Base-by-base conservation (phyloP, 1,284 basidiomycete species). In the Puccinia brachypodii region DNA sequence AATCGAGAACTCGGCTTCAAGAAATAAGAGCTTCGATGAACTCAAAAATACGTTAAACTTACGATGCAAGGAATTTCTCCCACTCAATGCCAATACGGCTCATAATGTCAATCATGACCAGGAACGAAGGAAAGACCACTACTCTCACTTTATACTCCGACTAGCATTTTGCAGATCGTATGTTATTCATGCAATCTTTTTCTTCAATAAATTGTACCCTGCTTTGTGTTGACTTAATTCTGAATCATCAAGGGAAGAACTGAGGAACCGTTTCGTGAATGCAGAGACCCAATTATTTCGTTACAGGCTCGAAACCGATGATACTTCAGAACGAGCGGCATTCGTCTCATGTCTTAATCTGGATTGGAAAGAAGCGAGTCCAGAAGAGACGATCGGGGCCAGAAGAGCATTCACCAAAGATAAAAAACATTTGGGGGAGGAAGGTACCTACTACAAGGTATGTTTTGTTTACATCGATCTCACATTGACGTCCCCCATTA, bases 101-200 rank as follows among this genome's bases (percentile, higher is more conserved):
- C 74, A 75, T 19, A 87, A 84, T 11, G 86, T 87, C 38, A 88
- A 90, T 81, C 83, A 89, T 78, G 91, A 94, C 53, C 87, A 87
- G 11, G 91, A 99, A 86, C 89, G 97, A 83, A 90, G 90, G 86
- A 92, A 90, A 84, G 97, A 99, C 87, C 93, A 96, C 85, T 89
- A 98, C 42, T 92, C 95, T 25, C 97, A 99, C 88, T 99, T 95
- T 88, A 94, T 99, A 2, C 89, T 99, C 82, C 89, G 97, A 64
- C 89, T 99, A 56, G 96, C 97, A 1, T 99, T 99, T 87, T 97
- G 95, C 87, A 91, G 94, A 81, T 95, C 94, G 95, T 97, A 87
- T 86, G 94, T 91, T 13, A 13, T 58, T 50, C 47, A 2, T 33
- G 28, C 60, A 14, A 42, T 69, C 16, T 69, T 19, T 64, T 64